Percentiles rank a stretch among this genome's conserved stretches.
Conservation (phyloP, 2,329 filamentous ascomycete genomes). For the Verticillium isaacii region DNA sequence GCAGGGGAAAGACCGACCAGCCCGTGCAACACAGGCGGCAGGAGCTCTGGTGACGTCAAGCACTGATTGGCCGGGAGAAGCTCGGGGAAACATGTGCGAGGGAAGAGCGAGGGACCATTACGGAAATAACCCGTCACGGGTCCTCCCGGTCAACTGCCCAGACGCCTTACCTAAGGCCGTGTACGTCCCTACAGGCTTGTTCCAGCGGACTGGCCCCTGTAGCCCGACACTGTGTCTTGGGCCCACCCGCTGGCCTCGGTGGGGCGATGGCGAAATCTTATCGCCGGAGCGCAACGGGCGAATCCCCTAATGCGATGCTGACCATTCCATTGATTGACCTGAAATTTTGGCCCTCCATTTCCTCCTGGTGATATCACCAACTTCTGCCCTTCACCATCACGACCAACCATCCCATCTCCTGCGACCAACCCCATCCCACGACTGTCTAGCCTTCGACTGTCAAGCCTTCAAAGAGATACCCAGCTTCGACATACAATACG, state of each 20-base stretch:
- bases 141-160: not conserved
- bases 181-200: too few relatives aligned
- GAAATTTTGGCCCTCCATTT: not conserved
- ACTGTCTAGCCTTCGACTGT: not conserved
- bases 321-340: not conserved
- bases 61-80: conserved; percentile 13
- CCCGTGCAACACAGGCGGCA: too few relatives aligned
- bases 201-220: too few relatives aligned
- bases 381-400: not conserved
- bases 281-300: not conserved
- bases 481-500: not conserved
- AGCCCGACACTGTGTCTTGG: too few relatives aligned
- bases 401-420: not conserved
- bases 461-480: too few relatives aligned
- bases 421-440: not conserved
- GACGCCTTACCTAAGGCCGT: too few relatives aligned
- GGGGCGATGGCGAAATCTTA: not conserved
- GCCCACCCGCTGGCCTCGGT: not conserved
- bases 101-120: too few relatives aligned
- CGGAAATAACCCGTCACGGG: not conserved
- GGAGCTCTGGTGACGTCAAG: not conserved
- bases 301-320: not conserved
- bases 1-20: too few relatives aligned
- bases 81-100: conserved; percentile 20
- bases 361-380: not conserved